Percentiles rank a stretch among this genome's conserved stretches.
phyloP scores from a whole-genome alignment of 2,329 filamentous ascomycete genomes.

The Monilinia fructigena region DNA sequence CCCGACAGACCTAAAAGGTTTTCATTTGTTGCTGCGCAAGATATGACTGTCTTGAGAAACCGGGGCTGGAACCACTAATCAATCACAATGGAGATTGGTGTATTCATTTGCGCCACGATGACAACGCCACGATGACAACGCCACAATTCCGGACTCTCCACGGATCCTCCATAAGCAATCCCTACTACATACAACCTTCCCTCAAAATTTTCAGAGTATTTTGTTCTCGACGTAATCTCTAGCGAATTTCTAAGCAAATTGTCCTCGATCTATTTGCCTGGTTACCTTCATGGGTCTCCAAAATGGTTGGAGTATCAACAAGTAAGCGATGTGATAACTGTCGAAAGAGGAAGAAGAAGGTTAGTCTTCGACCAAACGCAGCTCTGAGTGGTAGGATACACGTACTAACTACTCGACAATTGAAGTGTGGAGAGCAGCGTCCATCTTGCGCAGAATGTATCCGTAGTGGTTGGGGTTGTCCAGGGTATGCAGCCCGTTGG shows the following conservation, averaged over 20 bases:
- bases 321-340: constrained; percentile 29
- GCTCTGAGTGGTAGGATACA: background rate
- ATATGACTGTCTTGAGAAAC: background rate
- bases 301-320: constrained; percentile 27
- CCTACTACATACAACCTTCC: background rate
- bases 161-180: background rate
- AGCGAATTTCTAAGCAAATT: background rate
- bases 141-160: constrained; percentile 3
- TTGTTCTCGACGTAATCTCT: too few species aligned
- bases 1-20: background rate
- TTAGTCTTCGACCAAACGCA: background rate
- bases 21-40: constrained; percentile 9
- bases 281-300: background rate
- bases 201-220: background rate
- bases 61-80: background rate
- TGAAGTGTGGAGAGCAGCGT: constrained; percentile 29
- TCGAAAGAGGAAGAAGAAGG: constrained; percentile 30
- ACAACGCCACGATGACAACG: background rate
- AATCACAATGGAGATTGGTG: background rate
- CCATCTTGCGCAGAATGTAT: constrained; percentile 29
- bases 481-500: constrained; percentile 25
- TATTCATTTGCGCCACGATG: background rate
- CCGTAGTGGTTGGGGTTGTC: constrained; percentile 26
- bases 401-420: background rate
- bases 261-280: too few species aligned